phyloP scores from a whole-genome alignment of 2,329 filamentous ascomycete genomes.

The Truncatella angustata region DNA sequence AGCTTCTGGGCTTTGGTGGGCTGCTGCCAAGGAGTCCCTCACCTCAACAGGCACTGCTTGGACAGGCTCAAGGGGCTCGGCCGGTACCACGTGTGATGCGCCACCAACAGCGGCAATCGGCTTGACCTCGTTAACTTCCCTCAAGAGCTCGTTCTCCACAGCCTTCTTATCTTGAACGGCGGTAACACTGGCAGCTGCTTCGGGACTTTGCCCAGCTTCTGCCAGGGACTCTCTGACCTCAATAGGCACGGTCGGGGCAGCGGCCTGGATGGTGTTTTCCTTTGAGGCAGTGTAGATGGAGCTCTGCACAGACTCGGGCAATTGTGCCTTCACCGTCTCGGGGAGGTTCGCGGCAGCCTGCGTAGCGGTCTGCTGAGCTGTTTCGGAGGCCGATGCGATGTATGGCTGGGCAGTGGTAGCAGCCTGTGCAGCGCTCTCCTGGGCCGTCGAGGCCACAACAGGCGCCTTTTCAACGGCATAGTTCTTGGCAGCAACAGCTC shows the following conservation, averaged over 20 bases:
- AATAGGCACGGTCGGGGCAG: slow-evolving; percentile 50
- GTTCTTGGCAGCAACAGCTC: slow-evolving; percentile 38
- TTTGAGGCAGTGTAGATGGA: slow-evolving; percentile 42
- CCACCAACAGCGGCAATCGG: slow-evolving; percentile 33
- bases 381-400: too few relatives aligned
- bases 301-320: slow-evolving; percentile 50
- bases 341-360: slow-evolving; percentile 45
- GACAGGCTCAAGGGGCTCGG: too few relatives aligned
- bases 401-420: too few relatives aligned
- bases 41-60: slow-evolving; percentile 55
- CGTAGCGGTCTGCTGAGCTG: slow-evolving; percentile 22
- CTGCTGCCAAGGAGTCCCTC: slow-evolving; percentile 55
- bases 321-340: slow-evolving; percentile 49
- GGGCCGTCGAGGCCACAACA: slow-evolving; percentile 32
- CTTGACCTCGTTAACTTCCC: slow-evolving; percentile 62
- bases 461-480: slow-evolving; percentile 38
- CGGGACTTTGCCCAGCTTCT: slow-evolving; percentile 60
- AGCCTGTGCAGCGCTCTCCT: slow-evolving; percentile 17
- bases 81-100: too few relatives aligned
- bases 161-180: slow-evolving; percentile 74
- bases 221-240: slow-evolving; percentile 58
- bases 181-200: slow-evolving; percentile 66
- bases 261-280: slow-evolving; percentile 40
- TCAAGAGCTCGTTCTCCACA: slow-evolving; percentile 71
- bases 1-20: slow-evolving; percentile 67